Base-by-base conservation (phyloP, 2,329 filamentous ascomycete genomes). In the Paecilomyces formosus region DNA sequence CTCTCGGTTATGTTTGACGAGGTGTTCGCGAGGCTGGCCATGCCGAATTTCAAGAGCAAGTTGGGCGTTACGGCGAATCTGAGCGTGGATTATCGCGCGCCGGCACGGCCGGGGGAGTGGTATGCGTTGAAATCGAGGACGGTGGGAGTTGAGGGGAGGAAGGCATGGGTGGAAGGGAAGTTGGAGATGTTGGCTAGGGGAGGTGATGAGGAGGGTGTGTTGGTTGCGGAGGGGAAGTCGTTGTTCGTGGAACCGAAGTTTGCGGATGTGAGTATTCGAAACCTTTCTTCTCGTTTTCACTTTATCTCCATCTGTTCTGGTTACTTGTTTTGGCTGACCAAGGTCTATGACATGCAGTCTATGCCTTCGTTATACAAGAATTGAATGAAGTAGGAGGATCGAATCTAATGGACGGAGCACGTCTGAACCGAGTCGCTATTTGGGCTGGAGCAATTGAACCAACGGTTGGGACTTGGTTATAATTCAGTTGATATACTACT, bases 221-320 rank as follows among this genome's bases (percentile, higher is more conserved):
- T 71, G 64, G 69, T 73, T 56, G 67, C 71, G 12, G 70, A 74
- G 63, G 71, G 65, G n/a, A 71, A 64, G 61, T 72, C 71, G 45
- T 67, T 74, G 65, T 74, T 74, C 63, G 60, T 74, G 35, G 70
- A 74, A 63, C 72, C 72, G 1, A 73, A 68, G 62, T 73, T 73
- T 65, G 70, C 69, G 1, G 65, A 70, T 59, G 70, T 72, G 61
- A 63, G 70, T 69, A 21, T 50, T n/a, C 52, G 13, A 26, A 26
- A 26, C 53, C 13, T 18, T 52, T 50, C n/a, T 18, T 28, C n/a
- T n/a, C n/a, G n/a, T n/a, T n/a, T n/a, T n/a, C n/a, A n/a, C n/a
- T n/a, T n/a, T n/a, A n/a, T n/a, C 15, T 45, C 53, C 7, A 26
- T 15, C 18, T 54, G n/a, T 35, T 18, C 13, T 15, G 5, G 3